Evolutionary conservation across 2,329 filamentous ascomycete genomes (phyloP).

Genomic region (Cercospora sojina): DNA sequence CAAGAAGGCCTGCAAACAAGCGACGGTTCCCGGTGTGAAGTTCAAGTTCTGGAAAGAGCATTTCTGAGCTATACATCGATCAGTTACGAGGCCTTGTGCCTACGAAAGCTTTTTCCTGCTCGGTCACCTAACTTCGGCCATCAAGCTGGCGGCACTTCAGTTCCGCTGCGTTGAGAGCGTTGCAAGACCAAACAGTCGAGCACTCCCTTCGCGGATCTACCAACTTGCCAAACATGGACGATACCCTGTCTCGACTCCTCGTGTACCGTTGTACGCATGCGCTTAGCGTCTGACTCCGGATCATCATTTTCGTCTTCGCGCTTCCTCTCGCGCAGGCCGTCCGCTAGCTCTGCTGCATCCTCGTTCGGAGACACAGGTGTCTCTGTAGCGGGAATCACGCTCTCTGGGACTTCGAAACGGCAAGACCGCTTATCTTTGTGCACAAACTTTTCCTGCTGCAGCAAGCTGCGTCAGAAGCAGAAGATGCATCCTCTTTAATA

Average conservation of each 20-base stretch:
- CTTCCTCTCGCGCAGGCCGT: not conserved
- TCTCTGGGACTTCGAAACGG: not conserved
- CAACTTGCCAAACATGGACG: not conserved
- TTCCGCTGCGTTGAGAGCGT: not conserved
- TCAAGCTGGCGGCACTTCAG: not conserved
- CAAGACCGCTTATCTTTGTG: not conserved
- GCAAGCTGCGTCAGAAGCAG: not conserved
- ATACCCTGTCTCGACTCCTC: not conserved
- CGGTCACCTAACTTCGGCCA: not conserved
- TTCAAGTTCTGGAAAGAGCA: conserved; percentile 99
- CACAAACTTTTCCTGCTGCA: not conserved
- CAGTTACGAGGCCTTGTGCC: not conserved
- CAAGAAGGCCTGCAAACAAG: conserved; percentile 72
- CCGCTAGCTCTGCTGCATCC: not conserved
- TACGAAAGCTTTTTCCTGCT: not conserved
- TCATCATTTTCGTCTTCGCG: not conserved
- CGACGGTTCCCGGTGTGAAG: conserved; percentile 73
- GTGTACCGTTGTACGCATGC: not conserved
- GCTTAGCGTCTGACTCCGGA: not conserved
- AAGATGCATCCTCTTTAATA: not conserved
- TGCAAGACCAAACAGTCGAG: not conserved
- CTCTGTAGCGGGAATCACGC: not conserved
- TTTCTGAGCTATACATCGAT: conserved; percentile 39
- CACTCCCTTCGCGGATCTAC: not conserved
- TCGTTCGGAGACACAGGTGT: not conserved